Conservation (phyloP, 2,329 filamentous ascomycete genomes). For the Fusarium drepaniforme region DNA sequence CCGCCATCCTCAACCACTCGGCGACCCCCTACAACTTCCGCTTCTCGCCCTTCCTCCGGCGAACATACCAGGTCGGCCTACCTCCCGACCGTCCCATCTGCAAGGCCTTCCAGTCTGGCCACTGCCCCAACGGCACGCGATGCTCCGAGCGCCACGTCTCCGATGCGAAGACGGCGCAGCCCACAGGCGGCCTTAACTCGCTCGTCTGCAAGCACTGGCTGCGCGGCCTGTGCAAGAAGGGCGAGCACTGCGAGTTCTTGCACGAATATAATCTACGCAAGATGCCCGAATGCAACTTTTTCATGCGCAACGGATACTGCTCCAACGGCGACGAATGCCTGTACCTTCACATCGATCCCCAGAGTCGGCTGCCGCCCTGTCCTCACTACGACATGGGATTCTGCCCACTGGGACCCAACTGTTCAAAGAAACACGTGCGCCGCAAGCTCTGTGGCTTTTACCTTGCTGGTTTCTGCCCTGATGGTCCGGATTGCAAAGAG, state of each 20-base stretch:
- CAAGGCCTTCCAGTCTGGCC: conserved; percentile 85
- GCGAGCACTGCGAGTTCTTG: conserved; percentile 95
- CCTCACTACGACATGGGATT: conserved; percentile 96
- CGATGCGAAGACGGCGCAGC: conserved; percentile 51
- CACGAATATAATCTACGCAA: conserved; percentile 99
- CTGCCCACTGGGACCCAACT: conserved; percentile 89
- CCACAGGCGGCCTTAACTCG: conserved; percentile 74
- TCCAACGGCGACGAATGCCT: conserved; percentile 97
- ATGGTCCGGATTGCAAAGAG: conserved; percentile 79
- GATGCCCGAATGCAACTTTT: conserved; percentile 99
- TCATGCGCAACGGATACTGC: conserved; percentile 92
- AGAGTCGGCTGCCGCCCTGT: conserved; percentile 82
- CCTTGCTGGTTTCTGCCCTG: conserved; percentile 93
- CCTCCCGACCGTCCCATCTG: conserved; percentile 84
- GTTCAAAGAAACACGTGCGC: conserved; percentile 89
- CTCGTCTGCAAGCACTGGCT: conserved; percentile 99
- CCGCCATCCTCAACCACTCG: conserved; percentile 68
- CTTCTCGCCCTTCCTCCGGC: conserved; percentile 87
- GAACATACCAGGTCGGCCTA: conserved; percentile 87
- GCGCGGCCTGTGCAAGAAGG: conserved; percentile 97
- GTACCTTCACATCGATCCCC: conserved; percentile 89
- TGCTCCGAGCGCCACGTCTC: conserved; percentile 86
- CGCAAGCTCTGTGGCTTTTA: conserved; percentile 87
- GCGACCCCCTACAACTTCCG: conserved; percentile 76
- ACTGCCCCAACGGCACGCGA: conserved; percentile 85